Evolutionary conservation across 176 grass and related monocot genomes (phyloP), one percentile per base, ranked within the genome.

Genomic region (Ananas comosus): DNA sequence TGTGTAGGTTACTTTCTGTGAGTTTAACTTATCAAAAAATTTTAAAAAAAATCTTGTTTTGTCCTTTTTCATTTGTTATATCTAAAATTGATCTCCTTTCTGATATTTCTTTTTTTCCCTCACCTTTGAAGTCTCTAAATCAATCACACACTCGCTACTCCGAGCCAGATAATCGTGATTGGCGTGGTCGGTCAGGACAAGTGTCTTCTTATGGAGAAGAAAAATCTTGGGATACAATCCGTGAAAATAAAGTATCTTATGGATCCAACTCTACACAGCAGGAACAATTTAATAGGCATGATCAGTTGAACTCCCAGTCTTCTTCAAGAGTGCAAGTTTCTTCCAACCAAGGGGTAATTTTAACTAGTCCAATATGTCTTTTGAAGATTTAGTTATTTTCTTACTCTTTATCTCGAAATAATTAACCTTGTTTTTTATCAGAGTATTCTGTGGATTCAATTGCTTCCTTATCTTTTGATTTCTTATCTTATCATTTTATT

Each of bases 161-260:
- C 51, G 90, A 93, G 75, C 77, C 87, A 64, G 94, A 99, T 48
- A 86, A 70, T 49, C 86, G 90, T 83, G 89, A 93, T 69, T 99
- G 94, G 94, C 94, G 84, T 73, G 78, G 77, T 66, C 89, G 87
- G 22, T 75, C 84, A 53, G 80, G 66, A 58, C 85, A 80, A 72
- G 57, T 68, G 17, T 66, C 82, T 18, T 70, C 72, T 51, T 49
- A 48, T 75, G 67, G 42, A 63, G 90, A 93, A 61, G 90, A 91
- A 74, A 86, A 87, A 73, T 91, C 94, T 11, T 99, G 95, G 95
- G 90, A 91, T 70, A 82, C 84, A 50, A 78, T 92, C 48, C 79
- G 83, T 64, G 93, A 97, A 53, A 72, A 69, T 77, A 96, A 91
- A 73, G 88, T 79, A 72, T 64, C 77, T 70, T 80, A 67, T 65